phyloP scores from a whole-genome alignment of 2,329 filamentous ascomycete species.

The Exophiala dermatitidis region DNA sequence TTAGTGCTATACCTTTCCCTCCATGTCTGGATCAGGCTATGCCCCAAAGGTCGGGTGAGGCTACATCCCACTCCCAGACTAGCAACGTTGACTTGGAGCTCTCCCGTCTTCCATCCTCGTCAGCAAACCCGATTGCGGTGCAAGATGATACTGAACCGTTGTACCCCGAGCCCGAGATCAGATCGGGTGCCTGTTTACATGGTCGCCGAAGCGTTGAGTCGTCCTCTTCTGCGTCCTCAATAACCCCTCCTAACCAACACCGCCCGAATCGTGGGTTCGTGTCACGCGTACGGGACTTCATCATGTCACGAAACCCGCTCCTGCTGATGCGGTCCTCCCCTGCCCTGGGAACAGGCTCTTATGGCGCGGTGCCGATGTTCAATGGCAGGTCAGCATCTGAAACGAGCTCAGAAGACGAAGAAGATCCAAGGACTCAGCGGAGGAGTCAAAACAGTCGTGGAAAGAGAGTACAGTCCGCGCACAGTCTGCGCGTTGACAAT shows the following conservation, averaged over 20 bases:
- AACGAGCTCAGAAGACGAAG: conserved; percentile 29
- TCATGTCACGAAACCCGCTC: conserved; percentile 49
- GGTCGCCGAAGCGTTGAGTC: conserved; percentile 2
- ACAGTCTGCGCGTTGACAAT: conserved; percentile 7
- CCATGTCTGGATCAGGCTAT: conserved; percentile 11
- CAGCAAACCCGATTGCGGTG: conserved; percentile 2
- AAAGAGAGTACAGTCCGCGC: conserved; percentile 17
- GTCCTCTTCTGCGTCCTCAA: conserved; percentile 5
- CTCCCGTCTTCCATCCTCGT: conserved; percentile 6
- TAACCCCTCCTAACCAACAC: conserved; percentile 3
- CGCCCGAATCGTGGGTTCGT: conserved; percentile 8
- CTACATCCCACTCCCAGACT: conserved; percentile 7
- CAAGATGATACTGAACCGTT: conserved; percentile 17
- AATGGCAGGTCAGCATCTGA: conserved; percentile 4
- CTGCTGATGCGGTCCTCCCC: conserved; percentile 55
- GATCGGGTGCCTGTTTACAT: conserved; percentile 10
- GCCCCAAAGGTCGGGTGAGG: conserved; percentile 7
- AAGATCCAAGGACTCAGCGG: conserved; percentile 10
- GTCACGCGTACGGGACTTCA: conserved; percentile 19
- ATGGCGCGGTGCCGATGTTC: conserved; percentile 48
- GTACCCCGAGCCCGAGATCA: conserved; percentile 7
- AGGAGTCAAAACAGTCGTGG: conserved; percentile 13
- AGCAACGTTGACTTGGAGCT: conserved; percentile 12
- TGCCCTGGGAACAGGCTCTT: conserved; percentile 54
- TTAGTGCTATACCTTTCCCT: not conserved